Conservation (phyloP, 306 rosid species). For the Inga oerstediana region DNA sequence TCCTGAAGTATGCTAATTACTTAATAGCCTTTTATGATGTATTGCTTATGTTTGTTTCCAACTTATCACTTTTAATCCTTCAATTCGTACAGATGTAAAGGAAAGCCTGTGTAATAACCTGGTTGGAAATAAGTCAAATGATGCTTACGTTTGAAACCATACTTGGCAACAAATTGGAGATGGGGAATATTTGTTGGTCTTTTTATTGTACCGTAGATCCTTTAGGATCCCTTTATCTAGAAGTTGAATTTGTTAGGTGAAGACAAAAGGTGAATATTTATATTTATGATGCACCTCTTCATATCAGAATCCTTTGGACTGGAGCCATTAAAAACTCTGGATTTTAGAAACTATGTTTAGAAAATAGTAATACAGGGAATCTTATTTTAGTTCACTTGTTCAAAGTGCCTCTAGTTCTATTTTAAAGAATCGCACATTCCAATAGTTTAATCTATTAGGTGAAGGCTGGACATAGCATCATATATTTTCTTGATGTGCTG, state of each 20-base stretch:
- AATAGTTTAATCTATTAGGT: neutral
- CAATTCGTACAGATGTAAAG: neutral
- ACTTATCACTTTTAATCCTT: constrained; percentile 3
- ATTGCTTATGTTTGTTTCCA: neutral
- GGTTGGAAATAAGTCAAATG: neutral
- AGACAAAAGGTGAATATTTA: neutral
- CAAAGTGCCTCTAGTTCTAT: neutral
- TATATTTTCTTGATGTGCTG: neutral
- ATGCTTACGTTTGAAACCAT: constrained; percentile 14
- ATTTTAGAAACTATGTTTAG: neutral
- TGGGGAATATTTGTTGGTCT: neutral
- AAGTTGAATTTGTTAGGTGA: neutral
- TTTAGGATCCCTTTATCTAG: neutral
- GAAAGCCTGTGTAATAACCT: neutral
- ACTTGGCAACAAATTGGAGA: neutral
- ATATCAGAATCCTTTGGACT: neutral
- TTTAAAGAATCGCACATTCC: neutral
- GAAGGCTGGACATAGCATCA: neutral
- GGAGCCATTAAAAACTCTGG: neutral
- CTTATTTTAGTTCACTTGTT: neutral
- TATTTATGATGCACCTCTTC: neutral
- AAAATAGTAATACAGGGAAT: neutral
- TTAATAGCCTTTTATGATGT: neutral
- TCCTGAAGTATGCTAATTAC: neutral
- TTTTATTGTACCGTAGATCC: neutral